Conservation (phyloP, 495 filamentous ascomycete species). For the Elasticomyces elasticus region DNA sequence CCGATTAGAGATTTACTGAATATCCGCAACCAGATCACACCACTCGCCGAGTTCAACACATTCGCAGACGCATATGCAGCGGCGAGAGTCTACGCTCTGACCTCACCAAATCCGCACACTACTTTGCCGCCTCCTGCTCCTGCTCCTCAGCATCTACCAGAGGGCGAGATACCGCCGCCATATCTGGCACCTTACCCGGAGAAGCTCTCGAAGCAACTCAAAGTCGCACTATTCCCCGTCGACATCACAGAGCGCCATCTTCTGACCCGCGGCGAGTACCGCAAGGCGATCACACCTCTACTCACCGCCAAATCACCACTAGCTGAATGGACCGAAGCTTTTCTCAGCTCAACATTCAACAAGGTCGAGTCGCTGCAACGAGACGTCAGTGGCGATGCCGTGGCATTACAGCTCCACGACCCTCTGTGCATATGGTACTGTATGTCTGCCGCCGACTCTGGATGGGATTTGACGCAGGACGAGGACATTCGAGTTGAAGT, state of each 20-base stretch:
- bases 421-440: constrained; percentile 84
- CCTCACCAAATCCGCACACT: constrained; percentile 59
- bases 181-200: constrained; percentile 56
- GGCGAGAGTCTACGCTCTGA: constrained; percentile 80
- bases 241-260: constrained; percentile 77
- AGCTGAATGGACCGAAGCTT: constrained; percentile 69
- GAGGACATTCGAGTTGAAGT: constrained; percentile 82
- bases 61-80: constrained; percentile 51
- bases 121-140: constrained; percentile 55
- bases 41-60: constrained; percentile 43
- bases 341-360: constrained; percentile 63
- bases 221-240: constrained; percentile 72
- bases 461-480: constrained; percentile 34
- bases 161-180: constrained; percentile 26
- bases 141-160: constrained; percentile 16
- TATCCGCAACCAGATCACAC: constrained; percentile 36
- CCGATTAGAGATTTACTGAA: constrained; percentile 26
- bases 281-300: constrained; percentile 42
- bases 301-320: constrained; percentile 57
- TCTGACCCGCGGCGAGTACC: constrained; percentile 52
- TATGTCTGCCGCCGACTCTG: constrained; percentile 37
- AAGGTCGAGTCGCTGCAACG: constrained; percentile 57
- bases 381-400: constrained; percentile 42
- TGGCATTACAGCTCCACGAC: constrained; percentile 71
- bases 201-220: constrained; percentile 54